Percentiles rank a stretch among this genome's conserved stretches.
Conservation (phyloP, 1,284 basidiomycete species). For the Cerioporus squamosus region DNA sequence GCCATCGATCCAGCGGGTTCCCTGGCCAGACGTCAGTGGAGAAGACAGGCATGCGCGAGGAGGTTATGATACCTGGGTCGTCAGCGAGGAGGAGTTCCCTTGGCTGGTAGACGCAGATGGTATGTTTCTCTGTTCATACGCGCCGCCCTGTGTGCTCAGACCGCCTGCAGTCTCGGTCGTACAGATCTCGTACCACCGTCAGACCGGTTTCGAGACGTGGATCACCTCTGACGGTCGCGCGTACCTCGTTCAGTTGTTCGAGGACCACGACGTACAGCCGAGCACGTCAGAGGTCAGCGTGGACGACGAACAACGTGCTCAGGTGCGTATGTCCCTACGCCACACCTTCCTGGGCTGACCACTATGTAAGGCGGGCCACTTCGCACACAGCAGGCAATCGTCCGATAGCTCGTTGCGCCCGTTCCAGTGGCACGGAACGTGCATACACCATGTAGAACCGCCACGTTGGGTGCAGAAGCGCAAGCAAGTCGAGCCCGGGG, state of each 20-base stretch:
- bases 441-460: conserved; percentile 68
- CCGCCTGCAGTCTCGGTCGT: conserved; percentile 55
- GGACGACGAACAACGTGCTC: conserved; percentile 17
- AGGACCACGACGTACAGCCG: conserved; percentile 21
- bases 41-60: conserved; percentile 29
- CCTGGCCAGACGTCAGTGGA: conserved; percentile 64
- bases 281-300: conserved; percentile 23
- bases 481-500: conserved; percentile 53
- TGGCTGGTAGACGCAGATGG: conserved; percentile 77
- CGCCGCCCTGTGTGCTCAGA: not conserved
- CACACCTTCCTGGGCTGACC: not conserved
- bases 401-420: conserved; percentile 18
- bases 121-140: conserved; percentile 31
- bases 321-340: conserved; percentile 1
- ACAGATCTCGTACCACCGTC: conserved; percentile 59
- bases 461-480: conserved; percentile 80
- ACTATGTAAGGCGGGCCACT: conserved; percentile 2
- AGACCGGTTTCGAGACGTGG: conserved; percentile 75
- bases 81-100: conserved; percentile 70
- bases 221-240: conserved; percentile 81
- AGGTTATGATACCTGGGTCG: conserved; percentile 71
- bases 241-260: conserved; percentile 70
- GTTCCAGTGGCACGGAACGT: conserved; percentile 63
- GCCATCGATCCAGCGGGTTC: conserved; percentile 75
- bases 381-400: conserved; percentile 17